A percentile compares a stretch with the other conserved stretches of the same genome.
Evolutionary conservation across 768 basidiomycete genomes (phyloP).

Genomic region (Trametes gibbosa): DNA sequence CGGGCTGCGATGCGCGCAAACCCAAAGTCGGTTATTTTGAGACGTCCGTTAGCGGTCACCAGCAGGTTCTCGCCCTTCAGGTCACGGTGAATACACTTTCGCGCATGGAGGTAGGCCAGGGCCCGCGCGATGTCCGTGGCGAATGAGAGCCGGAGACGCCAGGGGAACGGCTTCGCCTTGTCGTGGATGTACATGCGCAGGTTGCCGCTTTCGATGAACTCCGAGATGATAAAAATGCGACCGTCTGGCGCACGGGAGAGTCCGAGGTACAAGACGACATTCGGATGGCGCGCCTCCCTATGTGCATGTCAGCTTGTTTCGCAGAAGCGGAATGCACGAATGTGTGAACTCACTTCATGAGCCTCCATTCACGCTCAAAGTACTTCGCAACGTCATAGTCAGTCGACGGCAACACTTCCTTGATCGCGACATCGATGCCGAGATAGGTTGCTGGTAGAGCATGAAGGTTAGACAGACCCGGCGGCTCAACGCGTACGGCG

Average conservation of each 20-base stretch:
- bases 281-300: constrained; percentile 84
- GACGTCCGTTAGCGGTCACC: constrained; percentile 88
- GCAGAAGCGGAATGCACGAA: neutral
- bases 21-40: constrained; percentile 99
- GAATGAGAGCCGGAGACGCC: constrained; percentile 92
- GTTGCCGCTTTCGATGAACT: constrained; percentile 92
- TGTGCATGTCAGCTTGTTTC: constrained; percentile 2
- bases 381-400: constrained; percentile 97
- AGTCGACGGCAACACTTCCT: constrained; percentile 88
- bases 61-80: constrained; percentile 97
- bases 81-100: constrained; percentile 86
- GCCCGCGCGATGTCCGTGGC: constrained; percentile 93
- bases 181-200: constrained; percentile 89
- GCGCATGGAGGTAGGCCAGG: constrained; percentile 94
- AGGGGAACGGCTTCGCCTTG: constrained; percentile 80
- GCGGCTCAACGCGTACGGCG: neutral
- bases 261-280: constrained; percentile 92
- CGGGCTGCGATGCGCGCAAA: constrained; percentile 93
- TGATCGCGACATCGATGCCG: constrained; percentile 94
- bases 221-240: constrained; percentile 93
- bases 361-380: constrained; percentile 96
- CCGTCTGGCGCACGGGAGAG: constrained; percentile 80
- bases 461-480: neutral
- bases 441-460: constrained; percentile 72
- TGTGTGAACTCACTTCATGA: constrained; percentile 70